These are phyloP conservation scores for Naganishia friedmannii DNA, from an alignment of 768 basidiomycete genomes.

Conservation along the genomic window DNA sequence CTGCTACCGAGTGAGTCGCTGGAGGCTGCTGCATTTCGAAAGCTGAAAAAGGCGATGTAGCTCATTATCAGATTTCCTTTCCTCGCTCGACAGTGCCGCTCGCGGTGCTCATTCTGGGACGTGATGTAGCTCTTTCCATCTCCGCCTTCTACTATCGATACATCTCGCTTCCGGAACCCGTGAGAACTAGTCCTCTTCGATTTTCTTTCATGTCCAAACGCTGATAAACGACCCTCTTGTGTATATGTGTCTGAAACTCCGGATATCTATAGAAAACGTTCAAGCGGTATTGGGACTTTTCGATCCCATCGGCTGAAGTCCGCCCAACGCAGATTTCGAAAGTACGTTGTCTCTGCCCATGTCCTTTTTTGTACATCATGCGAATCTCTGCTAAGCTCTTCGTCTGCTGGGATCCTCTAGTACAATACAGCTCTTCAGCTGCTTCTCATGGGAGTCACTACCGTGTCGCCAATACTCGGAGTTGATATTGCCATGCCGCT, in stretches of 20 bases:
- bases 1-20: constrained; percentile 70
- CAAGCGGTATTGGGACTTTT: constrained; percentile 90
- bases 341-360: constrained; percentile 53
- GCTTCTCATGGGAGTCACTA: constrained; percentile 82
- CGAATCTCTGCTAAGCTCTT: neutral
- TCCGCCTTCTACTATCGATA: constrained; percentile 93
- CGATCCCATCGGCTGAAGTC: constrained; percentile 91
- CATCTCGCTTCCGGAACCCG: constrained; percentile 75
- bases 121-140: constrained; percentile 79
- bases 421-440: constrained; percentile 91
- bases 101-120: constrained; percentile 78
- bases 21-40: neutral
- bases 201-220: constrained; percentile 1
- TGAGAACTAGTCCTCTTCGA: constrained; percentile 56
- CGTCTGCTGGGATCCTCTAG: constrained; percentile 53
- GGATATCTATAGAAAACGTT: constrained; percentile 70
- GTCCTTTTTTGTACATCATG: neutral
- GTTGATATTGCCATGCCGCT: constrained; percentile 60
- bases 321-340: constrained; percentile 85
- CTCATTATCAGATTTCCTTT: neutral
- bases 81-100: constrained; percentile 65
- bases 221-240: neutral
- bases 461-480: constrained; percentile 74
- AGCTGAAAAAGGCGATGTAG: neutral
- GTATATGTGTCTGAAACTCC: neutral